phyloP scores from a whole-genome alignment of 2,329 filamentous ascomycete species.

The Botrytis squamosa region DNA sequence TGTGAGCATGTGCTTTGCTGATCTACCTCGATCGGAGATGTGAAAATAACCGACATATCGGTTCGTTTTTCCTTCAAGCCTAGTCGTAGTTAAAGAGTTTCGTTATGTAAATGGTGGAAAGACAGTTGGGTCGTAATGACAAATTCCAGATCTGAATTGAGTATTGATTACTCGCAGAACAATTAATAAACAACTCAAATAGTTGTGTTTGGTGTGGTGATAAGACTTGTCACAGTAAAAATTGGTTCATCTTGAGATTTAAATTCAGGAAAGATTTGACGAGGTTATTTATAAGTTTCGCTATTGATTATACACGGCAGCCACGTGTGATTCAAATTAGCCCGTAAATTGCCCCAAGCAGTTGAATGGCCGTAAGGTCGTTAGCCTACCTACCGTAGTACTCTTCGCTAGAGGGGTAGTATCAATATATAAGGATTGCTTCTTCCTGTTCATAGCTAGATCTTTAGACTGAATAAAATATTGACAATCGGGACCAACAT shows the following conservation, averaged over 20 bases:
- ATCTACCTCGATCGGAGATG: neutral
- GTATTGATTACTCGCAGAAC: neutral
- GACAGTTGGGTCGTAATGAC: neutral
- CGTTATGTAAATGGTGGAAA: neutral
- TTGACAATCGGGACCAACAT: no score
- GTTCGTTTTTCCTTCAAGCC: neutral
- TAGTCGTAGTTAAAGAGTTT: neutral
- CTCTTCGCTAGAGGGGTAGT: no score
- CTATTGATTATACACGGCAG: neutral
- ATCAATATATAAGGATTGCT: no score
- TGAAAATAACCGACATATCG: no score
- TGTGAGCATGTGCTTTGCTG: neutral
- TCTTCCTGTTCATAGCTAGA: no score
- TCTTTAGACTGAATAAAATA: no score
- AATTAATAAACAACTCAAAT: neutral
- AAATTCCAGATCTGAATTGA: neutral
- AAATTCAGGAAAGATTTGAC: neutral
- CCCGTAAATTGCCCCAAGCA: neutral
- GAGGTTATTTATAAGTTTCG: neutral
- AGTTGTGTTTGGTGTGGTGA: neutral
- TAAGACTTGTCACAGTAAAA: neutral
- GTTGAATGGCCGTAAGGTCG: no score
- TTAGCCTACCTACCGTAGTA: no score
- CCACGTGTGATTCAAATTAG: neutral
- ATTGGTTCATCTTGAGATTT: neutral